phyloP scores from a whole-genome alignment of 768 basidiomycete genomes.

The Mycena amicta region DNA sequence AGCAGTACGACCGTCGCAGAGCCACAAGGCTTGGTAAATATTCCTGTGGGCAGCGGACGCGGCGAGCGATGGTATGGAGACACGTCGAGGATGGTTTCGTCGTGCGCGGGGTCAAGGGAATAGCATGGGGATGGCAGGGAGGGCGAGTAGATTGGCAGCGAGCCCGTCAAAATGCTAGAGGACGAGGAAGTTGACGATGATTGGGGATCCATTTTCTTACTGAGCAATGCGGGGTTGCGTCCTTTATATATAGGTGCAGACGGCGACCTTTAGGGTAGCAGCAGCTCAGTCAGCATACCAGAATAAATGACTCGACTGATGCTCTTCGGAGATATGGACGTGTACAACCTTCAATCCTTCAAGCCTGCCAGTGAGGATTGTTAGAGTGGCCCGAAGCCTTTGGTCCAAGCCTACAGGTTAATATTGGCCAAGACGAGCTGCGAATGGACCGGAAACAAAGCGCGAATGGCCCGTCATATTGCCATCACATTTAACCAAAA shows the following conservation, averaged over 20 bases:
- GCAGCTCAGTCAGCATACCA: background rate
- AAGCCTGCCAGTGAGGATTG: too few relatives aligned
- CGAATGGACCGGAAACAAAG: too few relatives aligned
- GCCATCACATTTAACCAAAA: too few relatives aligned
- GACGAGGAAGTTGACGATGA: background rate
- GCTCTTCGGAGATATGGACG: background rate
- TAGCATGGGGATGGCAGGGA: conserved; percentile 14
- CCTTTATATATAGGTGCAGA: background rate
- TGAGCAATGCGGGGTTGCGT: background rate
- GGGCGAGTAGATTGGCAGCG: conserved; percentile 9
- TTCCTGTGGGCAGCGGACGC: conserved; percentile 8
- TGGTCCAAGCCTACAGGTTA: too few relatives aligned
- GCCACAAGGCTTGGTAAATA: conserved; percentile 12
- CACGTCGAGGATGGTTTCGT: conserved; percentile 15
- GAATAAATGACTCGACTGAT: background rate
- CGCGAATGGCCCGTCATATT: too few relatives aligned
- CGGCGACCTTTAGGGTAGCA: background rate
- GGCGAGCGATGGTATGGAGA: conserved; percentile 4
- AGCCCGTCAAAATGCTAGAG: background rate
- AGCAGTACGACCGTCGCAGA: conserved; percentile 16
- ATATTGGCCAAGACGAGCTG: too few relatives aligned
- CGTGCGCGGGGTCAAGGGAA: conserved; percentile 14
- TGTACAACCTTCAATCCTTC: too few relatives aligned
- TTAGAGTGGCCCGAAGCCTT: too few relatives aligned
- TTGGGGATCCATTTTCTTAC: background rate